These are phyloP conservation scores for Coniferiporia weirii DNA, from an alignment of 1,284 basidiomycete genomes.

Conservation along the genomic window DNA sequence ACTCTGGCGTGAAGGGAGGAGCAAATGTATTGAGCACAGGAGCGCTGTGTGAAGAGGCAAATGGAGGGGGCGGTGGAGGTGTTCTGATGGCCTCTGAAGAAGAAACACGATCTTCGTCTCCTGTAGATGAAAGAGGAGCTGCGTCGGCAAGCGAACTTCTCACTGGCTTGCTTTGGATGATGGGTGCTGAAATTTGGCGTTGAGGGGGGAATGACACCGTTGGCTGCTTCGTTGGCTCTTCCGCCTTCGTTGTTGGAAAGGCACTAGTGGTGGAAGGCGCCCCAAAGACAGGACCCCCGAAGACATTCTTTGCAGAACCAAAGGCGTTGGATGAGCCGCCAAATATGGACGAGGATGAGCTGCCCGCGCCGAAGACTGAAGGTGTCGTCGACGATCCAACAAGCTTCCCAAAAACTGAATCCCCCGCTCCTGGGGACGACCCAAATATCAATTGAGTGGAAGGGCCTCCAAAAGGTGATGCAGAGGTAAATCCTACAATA, in stretches of 20 bases:
- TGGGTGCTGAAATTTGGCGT: not conserved
- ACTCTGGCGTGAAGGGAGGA: constrained; percentile 12
- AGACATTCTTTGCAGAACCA: constrained; percentile 21
- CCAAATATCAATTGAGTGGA: not conserved
- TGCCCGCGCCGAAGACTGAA: constrained; percentile 4
- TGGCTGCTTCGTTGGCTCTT: not conserved
- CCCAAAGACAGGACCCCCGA: constrained; percentile 28
- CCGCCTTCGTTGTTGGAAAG: not conserved
- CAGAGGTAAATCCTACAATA: not conserved
- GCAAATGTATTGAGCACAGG: constrained; percentile 24
- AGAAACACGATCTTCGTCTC: constrained; percentile 11
- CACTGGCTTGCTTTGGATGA: not conserved
- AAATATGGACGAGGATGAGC: constrained; percentile 7
- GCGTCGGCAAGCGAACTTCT: constrained; percentile 9
- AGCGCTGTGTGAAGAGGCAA: constrained; percentile 22
- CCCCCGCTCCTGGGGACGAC: constrained; percentile 6
- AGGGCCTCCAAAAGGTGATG: constrained; percentile 3
- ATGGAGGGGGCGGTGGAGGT: constrained; percentile 22
- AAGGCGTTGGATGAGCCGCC: constrained; percentile 1
- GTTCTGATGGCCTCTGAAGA: constrained; percentile 11
- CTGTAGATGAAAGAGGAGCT: constrained; percentile 3
- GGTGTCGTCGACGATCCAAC: constrained; percentile 11
- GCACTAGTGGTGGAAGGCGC: not conserved
- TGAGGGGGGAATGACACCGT: not conserved
- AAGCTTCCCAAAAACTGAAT: constrained; percentile 25